phyloP scores from a whole-genome alignment of 129 eudicot species.

The Chrysanthemum lavandulifolium region DNA sequence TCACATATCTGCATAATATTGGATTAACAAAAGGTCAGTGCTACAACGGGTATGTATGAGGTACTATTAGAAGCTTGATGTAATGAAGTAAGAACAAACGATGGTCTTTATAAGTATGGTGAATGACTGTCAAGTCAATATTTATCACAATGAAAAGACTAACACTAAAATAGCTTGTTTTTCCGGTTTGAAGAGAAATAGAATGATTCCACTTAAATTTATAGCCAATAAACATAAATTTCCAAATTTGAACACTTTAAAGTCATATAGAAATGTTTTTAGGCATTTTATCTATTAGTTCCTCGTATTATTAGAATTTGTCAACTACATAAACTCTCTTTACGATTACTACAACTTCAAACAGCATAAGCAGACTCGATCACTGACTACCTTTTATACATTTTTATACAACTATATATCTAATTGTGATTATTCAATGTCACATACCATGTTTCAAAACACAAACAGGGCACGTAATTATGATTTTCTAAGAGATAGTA shows the following conservation, averaged over 20 bases:
- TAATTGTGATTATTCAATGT: not conserved
- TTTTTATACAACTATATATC: not conserved
- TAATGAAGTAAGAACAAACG: not conserved
- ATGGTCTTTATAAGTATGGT: not conserved
- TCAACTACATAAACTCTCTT: no score
- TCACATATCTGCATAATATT: constrained; percentile 61
- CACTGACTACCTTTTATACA: not conserved
- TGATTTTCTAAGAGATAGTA: constrained; percentile 9
- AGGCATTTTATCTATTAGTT: no score
- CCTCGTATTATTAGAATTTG: no score
- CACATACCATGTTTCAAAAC: not conserved
- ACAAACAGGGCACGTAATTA: not conserved
- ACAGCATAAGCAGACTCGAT: not conserved
- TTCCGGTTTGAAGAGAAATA: no score
- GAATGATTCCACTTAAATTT: no score
- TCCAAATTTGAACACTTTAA: no score
- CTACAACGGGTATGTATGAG: constrained; percentile 5
- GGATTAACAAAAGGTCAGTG: not conserved
- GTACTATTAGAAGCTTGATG: constrained; percentile 5
- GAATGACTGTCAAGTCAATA: not conserved
- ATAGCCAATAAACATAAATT: no score
- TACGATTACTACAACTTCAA: not conserved
- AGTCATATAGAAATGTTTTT: no score
- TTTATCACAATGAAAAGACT: no score
- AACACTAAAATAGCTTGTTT: no score